Base-by-base conservation (phyloP, 23 red algal species). In the Gracilaria domingensis region DNA sequence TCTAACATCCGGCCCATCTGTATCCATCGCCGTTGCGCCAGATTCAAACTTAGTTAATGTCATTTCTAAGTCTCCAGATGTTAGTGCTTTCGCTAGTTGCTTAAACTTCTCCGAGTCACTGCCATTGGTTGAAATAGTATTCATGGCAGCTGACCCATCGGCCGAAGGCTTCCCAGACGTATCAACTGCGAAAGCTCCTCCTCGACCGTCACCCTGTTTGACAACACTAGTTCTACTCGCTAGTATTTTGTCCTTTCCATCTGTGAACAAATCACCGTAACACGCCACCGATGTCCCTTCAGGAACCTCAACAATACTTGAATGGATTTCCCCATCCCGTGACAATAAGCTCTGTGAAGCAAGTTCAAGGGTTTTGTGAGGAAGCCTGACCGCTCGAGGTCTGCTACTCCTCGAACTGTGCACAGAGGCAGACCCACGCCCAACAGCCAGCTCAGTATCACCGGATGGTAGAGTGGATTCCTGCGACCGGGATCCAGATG, bases 391-490 rank as follows among this genome's bases (percentile, higher is more conserved):
- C 3, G 44, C 84, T 38, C 84, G 53, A 20, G 66, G 84, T 61
- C 84, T 66, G 8, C 71, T 67, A 42, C 50, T 36, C 12, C 48
- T 39, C 16, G 84, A 61, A 34, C 67, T 61, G 40, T 88, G 50
- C 8, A 48, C 57, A 23, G 65, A 59, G 40, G 49, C 56, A 13
- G 65, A 75, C 53, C 58, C 50, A 53, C 71, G 65, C 38, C 84
- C 71, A 53, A 76, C n/a, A 25, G 30, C 84, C 4, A 88, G 28
- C 18, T 88, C 84, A 23, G 84, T 88, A 32, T 88, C 71, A 21
- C 84, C 84, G 5, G 84, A 88, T 2, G 84, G 84, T 30, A 88
- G 35, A 47, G 84, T 78, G 28, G 84, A 88, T 37, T 78, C 84
- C 53, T 82, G 58, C 1, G 54, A 59, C 12, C 79, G 38, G 0